Conservation (phyloP, 768 basidiomycete species). For the Termitomyces sp. region DNA sequence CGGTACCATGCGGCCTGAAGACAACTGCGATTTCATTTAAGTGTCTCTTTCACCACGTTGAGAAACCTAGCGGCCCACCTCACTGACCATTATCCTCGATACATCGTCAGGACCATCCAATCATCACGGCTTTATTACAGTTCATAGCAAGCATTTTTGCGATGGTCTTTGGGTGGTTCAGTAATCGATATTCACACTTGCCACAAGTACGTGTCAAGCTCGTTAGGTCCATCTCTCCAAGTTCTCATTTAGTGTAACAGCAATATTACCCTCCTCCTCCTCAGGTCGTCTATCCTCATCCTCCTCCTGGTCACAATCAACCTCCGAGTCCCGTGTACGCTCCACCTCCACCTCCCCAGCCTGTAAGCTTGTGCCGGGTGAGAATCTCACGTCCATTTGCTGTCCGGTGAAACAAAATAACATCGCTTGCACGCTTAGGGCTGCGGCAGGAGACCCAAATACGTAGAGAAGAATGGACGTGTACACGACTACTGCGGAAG, state of each 20-base stretch:
- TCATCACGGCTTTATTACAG: not conserved
- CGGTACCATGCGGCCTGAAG: too few relatives aligned
- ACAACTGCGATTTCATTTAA: not conserved
- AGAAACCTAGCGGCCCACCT: not conserved
- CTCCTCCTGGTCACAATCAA: not conserved
- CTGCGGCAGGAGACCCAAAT: not conserved
- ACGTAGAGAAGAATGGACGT: not conserved
- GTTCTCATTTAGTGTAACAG: not conserved
- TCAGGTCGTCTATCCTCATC: not conserved
- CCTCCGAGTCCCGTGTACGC: not conserved
- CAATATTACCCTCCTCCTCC: not conserved
- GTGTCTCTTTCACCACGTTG: not conserved
- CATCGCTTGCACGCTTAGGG: not conserved
- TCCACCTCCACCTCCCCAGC: not conserved
- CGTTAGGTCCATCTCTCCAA: not conserved
- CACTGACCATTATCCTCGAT: not conserved
- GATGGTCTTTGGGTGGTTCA: not conserved
- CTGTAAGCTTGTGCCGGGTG: not conserved
- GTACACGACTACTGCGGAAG: slow-evolving; percentile 5
- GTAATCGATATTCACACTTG: not conserved
- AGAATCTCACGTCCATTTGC: not conserved
- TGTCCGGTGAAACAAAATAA: not conserved
- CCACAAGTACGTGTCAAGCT: not conserved
- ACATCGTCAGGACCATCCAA: not conserved
- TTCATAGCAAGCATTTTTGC: not conserved